These are phyloP conservation scores for Xylona heveae DNA, from an alignment of 495 filamentous ascomycete species.

Conservation along the genomic window DNA sequence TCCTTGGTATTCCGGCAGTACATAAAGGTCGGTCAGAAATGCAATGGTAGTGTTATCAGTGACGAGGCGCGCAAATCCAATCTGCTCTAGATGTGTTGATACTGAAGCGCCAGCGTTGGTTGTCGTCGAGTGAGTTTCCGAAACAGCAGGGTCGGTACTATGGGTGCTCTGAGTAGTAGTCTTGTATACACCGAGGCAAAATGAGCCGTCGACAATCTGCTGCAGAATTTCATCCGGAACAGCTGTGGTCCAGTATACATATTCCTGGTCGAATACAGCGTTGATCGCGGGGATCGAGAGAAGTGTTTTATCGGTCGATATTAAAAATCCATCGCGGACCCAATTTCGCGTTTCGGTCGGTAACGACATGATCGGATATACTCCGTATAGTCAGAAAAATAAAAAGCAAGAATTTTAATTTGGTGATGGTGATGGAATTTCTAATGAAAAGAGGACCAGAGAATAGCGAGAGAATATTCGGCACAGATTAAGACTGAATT, in stretches of 20 bases:
- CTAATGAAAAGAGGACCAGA: too few species aligned
- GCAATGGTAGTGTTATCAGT: conserved; percentile 43
- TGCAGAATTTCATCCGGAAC: conserved; percentile 17
- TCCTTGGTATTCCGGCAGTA: conserved; percentile 30
- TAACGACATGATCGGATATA: too few species aligned
- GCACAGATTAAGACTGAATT: too few species aligned
- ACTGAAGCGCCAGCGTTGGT: conserved; percentile 1
- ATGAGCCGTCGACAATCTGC: conserved; percentile 25
- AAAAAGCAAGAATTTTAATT: too few species aligned
- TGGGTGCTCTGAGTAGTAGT: conserved; percentile 8
- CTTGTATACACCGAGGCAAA: conserved; percentile 33
- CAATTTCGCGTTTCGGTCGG: too few species aligned
- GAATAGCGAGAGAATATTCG: too few species aligned
- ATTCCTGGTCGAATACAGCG: conserved; percentile 24
- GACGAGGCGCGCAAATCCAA: conserved; percentile 40
- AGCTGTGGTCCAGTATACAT: conserved; percentile 31
- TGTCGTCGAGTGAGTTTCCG: background rate
- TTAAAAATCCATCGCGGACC: too few species aligned
- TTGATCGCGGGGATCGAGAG: conserved; percentile 28
- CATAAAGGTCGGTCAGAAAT: conserved; percentile 52
- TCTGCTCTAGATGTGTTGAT: conserved; percentile 13
- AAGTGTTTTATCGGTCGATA: conserved; percentile 27
- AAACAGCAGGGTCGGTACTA: conserved; percentile 1
- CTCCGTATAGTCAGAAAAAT: too few species aligned
- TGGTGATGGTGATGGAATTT: too few species aligned